Evolutionary conservation across 176 grass and related monocot species (phyloP), one percentile per base, ranked within the genome.

Genomic region (Aegilops umbellulata): DNA sequence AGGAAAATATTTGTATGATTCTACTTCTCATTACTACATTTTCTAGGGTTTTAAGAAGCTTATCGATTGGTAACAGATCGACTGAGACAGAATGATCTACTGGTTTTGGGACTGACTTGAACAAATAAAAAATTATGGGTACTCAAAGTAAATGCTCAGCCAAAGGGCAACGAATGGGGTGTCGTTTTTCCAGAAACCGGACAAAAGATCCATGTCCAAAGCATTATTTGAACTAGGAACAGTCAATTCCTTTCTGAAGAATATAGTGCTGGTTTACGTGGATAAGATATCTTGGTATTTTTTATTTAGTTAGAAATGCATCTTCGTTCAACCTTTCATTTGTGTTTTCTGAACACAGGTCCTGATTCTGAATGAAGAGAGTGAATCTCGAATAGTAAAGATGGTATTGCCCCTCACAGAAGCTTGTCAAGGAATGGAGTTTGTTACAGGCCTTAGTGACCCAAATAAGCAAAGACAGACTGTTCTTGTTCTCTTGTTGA

Each of bases 371-470:
- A 96, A 94, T 74, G 92, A 95, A 79, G 89, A 84, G 82, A 87
- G 78, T 78, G 92, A 99, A 89, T 81, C 91, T 32, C 92, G 90
- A 82, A 94, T 88, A 69, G 86, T 96, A 72, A 99, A 96, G 83
- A 86, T 99, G 84, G 82, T 91, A 62, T 72, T 99, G 69, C 97
- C 97, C 86, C 51, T 99, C 35, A 87, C 86, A 83, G 94, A 96
- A 88, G 80, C 92, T 79, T 99, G 97, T 69, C 65, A 90, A 80
- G 90, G 69, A 91, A 90, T 90, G 65, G 97, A 94, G 86, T 65
- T 90, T 69, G 76, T 99, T 80, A 88, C 87, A 62, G 89, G 90
- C 38, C 82, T 92, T 63, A 92, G 76, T 29, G 86, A 93, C 86
- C 89, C 86, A 81, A 99, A 87, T 74, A 99, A 89, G 80, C 87